Base-by-base conservation (phyloP, 495 filamentous ascomycete species). In the Hapsidospora chrysogenum region DNA sequence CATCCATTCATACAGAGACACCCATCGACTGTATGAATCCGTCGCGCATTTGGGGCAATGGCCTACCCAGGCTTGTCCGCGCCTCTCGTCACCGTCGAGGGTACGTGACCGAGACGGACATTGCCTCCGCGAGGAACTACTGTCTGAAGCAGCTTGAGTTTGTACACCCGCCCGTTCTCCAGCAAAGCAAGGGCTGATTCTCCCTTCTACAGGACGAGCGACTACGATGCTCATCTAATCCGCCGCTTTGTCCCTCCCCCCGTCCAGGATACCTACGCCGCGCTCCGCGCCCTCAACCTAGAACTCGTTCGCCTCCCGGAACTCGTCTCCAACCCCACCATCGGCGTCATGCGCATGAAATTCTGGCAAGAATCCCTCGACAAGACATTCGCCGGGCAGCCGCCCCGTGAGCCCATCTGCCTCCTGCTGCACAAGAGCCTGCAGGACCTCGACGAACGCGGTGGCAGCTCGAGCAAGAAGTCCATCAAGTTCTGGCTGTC, bases 351-450 rank as follows among this genome's bases (percentile, higher is more conserved):
- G 65, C 84, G 89, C 28, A 77, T 92, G 44, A 82, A 93, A 54
- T 96, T 94, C 65, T 95, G 92, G 85, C 72, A 78, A 19, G 86
- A 94, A 45, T 67, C 80, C 16, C 56, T 96, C 19, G 66, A 71
- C n/a, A 70, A 71, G 22, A 72, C 76, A 2, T 74, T 92, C 21
- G 61, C 74, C 3, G 74, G 74, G 22, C 57, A 62, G 1, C 84
- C 85, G 0, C 84, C 85, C 0, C 83, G 86, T 45, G 83, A 96
- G 49, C 89, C 89, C 17, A 80, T 93, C 23, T 78, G 85, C n/a
- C 69, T 92, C 32, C 62, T 96, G 21, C 64, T 97, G 1, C 63
- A 78, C 36, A 65, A 74, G 31, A 80, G 77, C 22, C 64, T 89
- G 28, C 53, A 58, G 3, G 61, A 74, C 27, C 70, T 92, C 6